phyloP scores from a whole-genome alignment of 192 early-diverging fungal genomes.

The Pilaira anomala region DNA sequence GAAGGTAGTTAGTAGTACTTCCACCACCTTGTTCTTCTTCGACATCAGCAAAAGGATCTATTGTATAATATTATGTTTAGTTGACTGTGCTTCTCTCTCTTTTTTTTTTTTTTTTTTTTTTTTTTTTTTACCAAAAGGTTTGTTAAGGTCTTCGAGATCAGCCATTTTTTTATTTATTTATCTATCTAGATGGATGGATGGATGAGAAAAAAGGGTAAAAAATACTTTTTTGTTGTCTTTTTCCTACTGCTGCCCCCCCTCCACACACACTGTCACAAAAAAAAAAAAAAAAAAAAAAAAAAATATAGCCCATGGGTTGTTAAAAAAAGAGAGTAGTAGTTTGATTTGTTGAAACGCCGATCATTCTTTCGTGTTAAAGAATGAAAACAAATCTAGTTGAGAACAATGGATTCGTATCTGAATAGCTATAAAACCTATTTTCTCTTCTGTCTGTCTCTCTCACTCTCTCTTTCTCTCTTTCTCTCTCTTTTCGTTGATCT shows the following conservation, averaged over 20 bases:
- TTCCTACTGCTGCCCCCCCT: neutral
- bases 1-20: constrained; percentile 40
- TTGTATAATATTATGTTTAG: neutral
- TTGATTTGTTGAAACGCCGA: neutral
- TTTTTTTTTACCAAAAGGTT: constrained; percentile 33
- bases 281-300: too few relatives aligned
- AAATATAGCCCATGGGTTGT: too few relatives aligned
- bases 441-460: too few relatives aligned
- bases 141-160: constrained; percentile 35
- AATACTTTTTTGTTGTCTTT: neutral
- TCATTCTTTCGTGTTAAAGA: too few relatives aligned
- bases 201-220: constrained; percentile 12
- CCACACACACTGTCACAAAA: neutral
- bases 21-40: constrained; percentile 41
- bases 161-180: constrained; percentile 15
- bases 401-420: too few relatives aligned
- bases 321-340: too few relatives aligned
- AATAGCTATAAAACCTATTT: too few relatives aligned
- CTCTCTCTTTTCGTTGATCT: too few relatives aligned
- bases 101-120: neutral
- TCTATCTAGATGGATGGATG: constrained; percentile 15
- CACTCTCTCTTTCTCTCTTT: too few relatives aligned
- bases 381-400: too few relatives aligned
- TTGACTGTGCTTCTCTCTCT: neutral
- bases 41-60: constrained; percentile 51